A percentile compares a stretch with the other conserved stretches of the same genome.
phyloP scores from a whole-genome alignment of 208 protist species.

The Crithidia fasciculata region DNA sequence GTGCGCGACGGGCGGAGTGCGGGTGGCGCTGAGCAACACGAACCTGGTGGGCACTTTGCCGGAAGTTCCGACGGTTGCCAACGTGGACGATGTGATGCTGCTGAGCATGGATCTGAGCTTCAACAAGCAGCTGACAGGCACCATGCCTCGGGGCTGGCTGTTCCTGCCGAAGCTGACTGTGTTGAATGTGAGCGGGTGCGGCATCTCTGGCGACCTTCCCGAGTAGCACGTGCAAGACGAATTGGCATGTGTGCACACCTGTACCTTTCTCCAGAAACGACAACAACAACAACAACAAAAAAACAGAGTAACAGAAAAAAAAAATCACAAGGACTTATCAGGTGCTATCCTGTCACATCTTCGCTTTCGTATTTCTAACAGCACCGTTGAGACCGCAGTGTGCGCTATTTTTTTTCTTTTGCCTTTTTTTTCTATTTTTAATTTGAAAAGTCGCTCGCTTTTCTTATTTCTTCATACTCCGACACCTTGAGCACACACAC shows the following conservation, averaged over 20 bases:
- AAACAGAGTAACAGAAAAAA: too few relatives aligned
- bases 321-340: too few relatives aligned
- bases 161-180: neutral
- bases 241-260: too few relatives aligned
- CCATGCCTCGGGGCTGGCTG: neutral
- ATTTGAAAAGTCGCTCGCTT: too few relatives aligned
- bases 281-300: too few relatives aligned
- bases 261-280: too few relatives aligned
- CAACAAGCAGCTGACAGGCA: neutral
- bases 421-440: too few relatives aligned
- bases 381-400: neutral
- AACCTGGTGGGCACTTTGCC: constrained; percentile 3
- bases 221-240: neutral
- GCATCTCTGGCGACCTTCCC: neutral
- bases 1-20: neutral
- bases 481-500: too few relatives aligned
- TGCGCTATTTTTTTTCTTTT: constrained; percentile 3
- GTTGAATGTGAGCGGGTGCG: constrained; percentile 5
- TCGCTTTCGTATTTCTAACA: neutral
- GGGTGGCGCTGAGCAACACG: neutral
- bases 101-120: neutral
- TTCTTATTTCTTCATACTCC: too few relatives aligned
- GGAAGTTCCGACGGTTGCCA: neutral
- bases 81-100: neutral
- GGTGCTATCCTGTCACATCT: too few relatives aligned